Evolutionary conservation across 2,329 filamentous ascomycete genomes (phyloP).

Genomic region (Anthostomella pinea): DNA sequence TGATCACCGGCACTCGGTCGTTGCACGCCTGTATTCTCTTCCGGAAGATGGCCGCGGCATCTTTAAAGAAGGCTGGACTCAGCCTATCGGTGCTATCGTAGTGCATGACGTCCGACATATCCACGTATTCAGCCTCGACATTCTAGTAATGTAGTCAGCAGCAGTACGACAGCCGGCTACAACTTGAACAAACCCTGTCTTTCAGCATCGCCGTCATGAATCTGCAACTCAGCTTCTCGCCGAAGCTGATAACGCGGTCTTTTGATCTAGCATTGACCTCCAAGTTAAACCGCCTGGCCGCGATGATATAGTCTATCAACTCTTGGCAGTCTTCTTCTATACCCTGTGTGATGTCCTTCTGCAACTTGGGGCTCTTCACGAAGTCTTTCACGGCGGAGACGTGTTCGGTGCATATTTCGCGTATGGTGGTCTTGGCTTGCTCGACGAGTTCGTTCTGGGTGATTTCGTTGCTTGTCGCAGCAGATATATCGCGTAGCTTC

Average conservation of each 20-base stretch:
- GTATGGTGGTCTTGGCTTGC: slow-evolving; percentile 71
- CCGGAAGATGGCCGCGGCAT: slow-evolving; percentile 58
- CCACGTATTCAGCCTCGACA: slow-evolving; percentile 84
- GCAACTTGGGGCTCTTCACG: slow-evolving; percentile 55
- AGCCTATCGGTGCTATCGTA: slow-evolving; percentile 59
- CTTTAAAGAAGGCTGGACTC: slow-evolving; percentile 67
- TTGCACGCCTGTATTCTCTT: slow-evolving; percentile 64
- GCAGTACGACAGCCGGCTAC: background rate
- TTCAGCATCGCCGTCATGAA: slow-evolving; percentile 85
- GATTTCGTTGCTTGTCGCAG: slow-evolving; percentile 50
- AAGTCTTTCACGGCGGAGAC: slow-evolving; percentile 65
- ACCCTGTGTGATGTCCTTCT: slow-evolving; percentile 57
- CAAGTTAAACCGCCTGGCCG: slow-evolving; percentile 63
- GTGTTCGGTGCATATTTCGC: slow-evolving; percentile 81
- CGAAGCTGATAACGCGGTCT: slow-evolving; percentile 88
- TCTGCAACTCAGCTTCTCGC: slow-evolving; percentile 91
- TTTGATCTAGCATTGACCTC: slow-evolving; percentile 77
- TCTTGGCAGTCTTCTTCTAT: slow-evolving; percentile 78
- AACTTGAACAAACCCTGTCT: slow-evolving; percentile 54
- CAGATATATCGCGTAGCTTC: slow-evolving; percentile 53
- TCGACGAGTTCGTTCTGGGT: slow-evolving; percentile 53
- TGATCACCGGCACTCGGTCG: slow-evolving; percentile 72
- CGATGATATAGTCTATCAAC: slow-evolving; percentile 69
- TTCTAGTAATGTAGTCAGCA: slow-evolving; percentile 48
- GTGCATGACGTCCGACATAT: slow-evolving; percentile 79